Evolutionary conservation across 2,329 filamentous ascomycete genomes (phyloP), one percentile per base, ranked within the genome.

Genomic region (Nemania diffusa): DNA sequence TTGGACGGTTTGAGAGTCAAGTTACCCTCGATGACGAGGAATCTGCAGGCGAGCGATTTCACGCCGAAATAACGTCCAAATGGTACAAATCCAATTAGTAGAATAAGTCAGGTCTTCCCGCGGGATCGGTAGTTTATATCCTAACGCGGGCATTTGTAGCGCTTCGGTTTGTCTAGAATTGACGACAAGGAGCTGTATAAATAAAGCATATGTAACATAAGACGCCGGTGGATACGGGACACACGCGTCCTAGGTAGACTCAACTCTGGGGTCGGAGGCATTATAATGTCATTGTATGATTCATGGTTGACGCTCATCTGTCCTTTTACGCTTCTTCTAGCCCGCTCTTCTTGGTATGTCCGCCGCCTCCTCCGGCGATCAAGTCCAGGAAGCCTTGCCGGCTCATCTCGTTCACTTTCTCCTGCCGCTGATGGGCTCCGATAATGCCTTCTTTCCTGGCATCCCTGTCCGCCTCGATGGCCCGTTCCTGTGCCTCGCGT

Each of bases 371-470:
- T 1, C 85, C 87, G 3, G 88, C 87, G 78, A 99, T 97, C 79
- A 98, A 81, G 69, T 98, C 95, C 79, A 99, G 81, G 82, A 98
- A 99, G 0, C 95, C 94, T 82, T 97, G 92, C 83, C 97, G 97
- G 79, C 92, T 97, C 90, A 99, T 96, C 84, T 98, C 94, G 72
- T 93, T 96, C 59, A 97, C 85, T 82, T 91, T 94, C 81, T 97
- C 93, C 81, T 97, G 91, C 71, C 93, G 88, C 79, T 92, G 89
- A 69, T 87, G 87, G 75, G 93, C 89, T 1, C 95, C 95, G 34
- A 97, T 87, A 0, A 97, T 84, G 3, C 93, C 92, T 68, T 90
- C 87, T 72, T 88, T 89, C 79, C 88, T 87, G 56, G 89, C 86
- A 71, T 88, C 87, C 78, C 84, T 88, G 77, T 92, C 90, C 5